Evolutionary conservation across 176 grass and related monocot species (phyloP), one percentile per base, ranked within the genome.

Genomic region (Oryza longistaminata): DNA sequence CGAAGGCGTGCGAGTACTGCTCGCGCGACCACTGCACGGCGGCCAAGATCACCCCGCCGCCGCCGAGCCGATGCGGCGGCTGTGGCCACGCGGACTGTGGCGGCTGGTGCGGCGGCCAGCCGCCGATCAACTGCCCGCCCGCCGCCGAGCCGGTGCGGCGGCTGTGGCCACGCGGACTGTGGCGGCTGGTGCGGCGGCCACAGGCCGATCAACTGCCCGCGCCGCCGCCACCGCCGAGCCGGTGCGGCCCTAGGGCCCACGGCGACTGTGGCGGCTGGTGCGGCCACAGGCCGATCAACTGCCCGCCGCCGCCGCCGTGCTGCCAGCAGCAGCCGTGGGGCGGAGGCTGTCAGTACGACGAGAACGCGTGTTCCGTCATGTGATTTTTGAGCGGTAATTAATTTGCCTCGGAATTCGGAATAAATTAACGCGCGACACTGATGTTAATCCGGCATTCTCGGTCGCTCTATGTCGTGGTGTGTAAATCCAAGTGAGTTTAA

Each of bases 1-100:
- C 10, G 72, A 75, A 29, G 27, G 29, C 71, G 13, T 85, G 73
- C 34, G 3, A 61, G 68, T 82, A 31, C 29, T 31, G 80, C 80
- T 4, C 29, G 15, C 45, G 21, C 9, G 55, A 61, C 21, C 5
- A 17, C 55, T 61, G 55, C 21, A 61, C 75, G 17, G 24, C 39
- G 44, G 9, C 58, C 70, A 64, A 7, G 40, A 39, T 17, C 16
- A 55, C 14, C 46, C 13, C 75, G n/a, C n/a, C 31, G 13, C 46
- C 78, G 35, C 35, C 71, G 29, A 75, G 71, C 71, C 1, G 1
- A 21, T 76, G n/a, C 34, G 50, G 50, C 16, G 14, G 50, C 5
- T 53, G 50, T 53, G 8, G 6, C 21, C 76, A 43, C 35, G n/a
- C 12, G 1, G 53, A 26, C 11, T 15, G 53, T 60, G 14, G 80